Evolutionary conservation across 192 early-diverging fungal species (phyloP).

Genomic region (Chytriomyces sp.): DNA sequence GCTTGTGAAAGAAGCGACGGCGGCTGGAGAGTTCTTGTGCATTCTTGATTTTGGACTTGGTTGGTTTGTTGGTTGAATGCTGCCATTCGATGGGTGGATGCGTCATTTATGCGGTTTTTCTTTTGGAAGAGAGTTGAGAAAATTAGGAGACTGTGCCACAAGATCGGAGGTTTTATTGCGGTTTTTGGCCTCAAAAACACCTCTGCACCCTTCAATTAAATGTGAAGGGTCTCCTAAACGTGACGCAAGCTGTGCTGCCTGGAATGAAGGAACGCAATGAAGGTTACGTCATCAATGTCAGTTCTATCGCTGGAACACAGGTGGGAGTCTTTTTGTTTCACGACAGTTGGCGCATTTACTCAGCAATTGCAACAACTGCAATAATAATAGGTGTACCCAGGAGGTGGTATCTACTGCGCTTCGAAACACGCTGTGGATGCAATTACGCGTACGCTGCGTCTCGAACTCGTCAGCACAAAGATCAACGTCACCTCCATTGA

Average conservation of each 20-base stretch:
- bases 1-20: too few species aligned
- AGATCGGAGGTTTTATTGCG: too few species aligned
- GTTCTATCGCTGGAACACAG: constrained; percentile 71
- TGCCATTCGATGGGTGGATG: too few species aligned
- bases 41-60: too few species aligned
- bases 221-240: constrained; percentile 83
- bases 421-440: constrained; percentile 84
- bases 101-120: too few species aligned
- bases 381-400: constrained; percentile 62
- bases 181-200: too few species aligned
- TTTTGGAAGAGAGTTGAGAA: too few species aligned
- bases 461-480: constrained; percentile 75
- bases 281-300: constrained; percentile 88
- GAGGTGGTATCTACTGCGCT: constrained; percentile 82
- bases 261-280: constrained; percentile 70
- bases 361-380: neutral
- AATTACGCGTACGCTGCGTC: constrained; percentile 72
- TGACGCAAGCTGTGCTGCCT: constrained; percentile 78
- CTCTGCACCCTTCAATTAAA: too few species aligned
- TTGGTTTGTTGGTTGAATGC: too few species aligned
- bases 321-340: constrained; percentile 1
- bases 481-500: constrained; percentile 77
- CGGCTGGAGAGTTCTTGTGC: too few species aligned
- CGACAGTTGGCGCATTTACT: too few species aligned
- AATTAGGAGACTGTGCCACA: too few species aligned